A percentile compares a stretch with the other conserved stretches of the same genome.
Evolutionary conservation across 768 basidiomycete genomes (phyloP).

Genomic region (Leccinum subgranulosum): DNA sequence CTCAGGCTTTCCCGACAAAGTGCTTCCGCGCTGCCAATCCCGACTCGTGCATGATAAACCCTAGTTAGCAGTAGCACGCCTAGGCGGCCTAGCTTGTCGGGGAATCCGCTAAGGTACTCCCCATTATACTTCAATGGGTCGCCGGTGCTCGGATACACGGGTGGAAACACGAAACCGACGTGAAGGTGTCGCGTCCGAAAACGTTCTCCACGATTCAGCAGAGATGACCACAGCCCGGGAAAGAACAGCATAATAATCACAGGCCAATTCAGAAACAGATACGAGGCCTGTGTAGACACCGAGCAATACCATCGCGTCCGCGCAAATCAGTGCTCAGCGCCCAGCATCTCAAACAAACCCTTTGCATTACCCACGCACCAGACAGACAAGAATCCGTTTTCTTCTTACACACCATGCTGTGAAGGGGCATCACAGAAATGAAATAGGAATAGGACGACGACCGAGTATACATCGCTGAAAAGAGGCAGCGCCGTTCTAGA

Average conservation of each 20-base stretch:
- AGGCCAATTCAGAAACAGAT: not conserved
- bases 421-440: not conserved
- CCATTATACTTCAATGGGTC: not conserved
- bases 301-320: not conserved
- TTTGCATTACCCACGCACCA: not conserved
- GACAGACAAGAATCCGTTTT: not conserved
- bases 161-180: not conserved
- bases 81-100: too few species aligned
- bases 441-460: not conserved
- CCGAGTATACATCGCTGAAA: constrained; percentile 10
- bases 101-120: not conserved
- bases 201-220: not conserved
- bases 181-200: not conserved
- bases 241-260: not conserved
- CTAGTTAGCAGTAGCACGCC: too few species aligned
- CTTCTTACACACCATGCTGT: not conserved
- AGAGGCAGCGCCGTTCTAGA: constrained; percentile 12
- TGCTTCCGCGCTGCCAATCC: too few species aligned
- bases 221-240: not conserved
- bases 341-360: not conserved
- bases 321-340: not conserved
- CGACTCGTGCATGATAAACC: too few species aligned
- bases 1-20: too few species aligned
- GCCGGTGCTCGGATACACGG: not conserved
- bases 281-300: not conserved